These are phyloP conservation scores for Lathyrus oleraceus DNA, from an alignment of 306 rosid genomes.

Conservation along the genomic window DNA sequence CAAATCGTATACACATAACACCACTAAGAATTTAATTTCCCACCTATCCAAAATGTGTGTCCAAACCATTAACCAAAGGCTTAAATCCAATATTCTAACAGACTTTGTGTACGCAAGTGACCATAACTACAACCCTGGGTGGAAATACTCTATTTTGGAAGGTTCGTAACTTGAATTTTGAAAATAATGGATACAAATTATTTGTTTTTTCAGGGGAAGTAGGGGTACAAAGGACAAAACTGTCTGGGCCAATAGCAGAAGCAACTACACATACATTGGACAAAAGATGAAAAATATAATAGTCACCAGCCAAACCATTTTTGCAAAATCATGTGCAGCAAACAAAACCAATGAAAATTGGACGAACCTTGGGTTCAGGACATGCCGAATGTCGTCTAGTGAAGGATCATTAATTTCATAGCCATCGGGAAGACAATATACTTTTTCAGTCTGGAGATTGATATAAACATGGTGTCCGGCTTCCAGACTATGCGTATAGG, in stretches of 20 bases:
- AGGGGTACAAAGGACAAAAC: not conserved
- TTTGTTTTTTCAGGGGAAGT: not conserved
- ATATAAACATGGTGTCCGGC: slow-evolving; percentile 96
- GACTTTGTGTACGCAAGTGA: slow-evolving; percentile 14
- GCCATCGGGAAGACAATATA: slow-evolving; percentile 96
- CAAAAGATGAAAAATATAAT: not conserved
- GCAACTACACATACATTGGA: not conserved
- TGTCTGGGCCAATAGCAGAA: slow-evolving; percentile 2
- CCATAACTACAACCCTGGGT: slow-evolving; percentile 2
- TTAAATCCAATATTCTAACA: not conserved
- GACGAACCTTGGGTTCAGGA: slow-evolving; percentile 85
- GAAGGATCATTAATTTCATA: slow-evolving; percentile 97
- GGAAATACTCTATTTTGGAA: not conserved
- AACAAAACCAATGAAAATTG: slow-evolving; percentile 23
- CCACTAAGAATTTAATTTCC: not conserved
- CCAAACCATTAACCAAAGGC: slow-evolving; percentile 3
- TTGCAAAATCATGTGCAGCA: not conserved
- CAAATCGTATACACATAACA: not conserved
- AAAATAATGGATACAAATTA: not conserved
- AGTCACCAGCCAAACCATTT: not conserved
- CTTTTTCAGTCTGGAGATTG: slow-evolving; percentile 92
- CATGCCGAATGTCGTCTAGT: slow-evolving; percentile 95
- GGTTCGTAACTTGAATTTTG: slow-evolving; percentile 7
- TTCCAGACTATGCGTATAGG: slow-evolving; percentile 97
- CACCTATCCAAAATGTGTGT: not conserved